Evolutionary conservation across 495 filamentous ascomycete genomes (phyloP).

Genomic region (Hyaloscypha bicolor): DNA sequence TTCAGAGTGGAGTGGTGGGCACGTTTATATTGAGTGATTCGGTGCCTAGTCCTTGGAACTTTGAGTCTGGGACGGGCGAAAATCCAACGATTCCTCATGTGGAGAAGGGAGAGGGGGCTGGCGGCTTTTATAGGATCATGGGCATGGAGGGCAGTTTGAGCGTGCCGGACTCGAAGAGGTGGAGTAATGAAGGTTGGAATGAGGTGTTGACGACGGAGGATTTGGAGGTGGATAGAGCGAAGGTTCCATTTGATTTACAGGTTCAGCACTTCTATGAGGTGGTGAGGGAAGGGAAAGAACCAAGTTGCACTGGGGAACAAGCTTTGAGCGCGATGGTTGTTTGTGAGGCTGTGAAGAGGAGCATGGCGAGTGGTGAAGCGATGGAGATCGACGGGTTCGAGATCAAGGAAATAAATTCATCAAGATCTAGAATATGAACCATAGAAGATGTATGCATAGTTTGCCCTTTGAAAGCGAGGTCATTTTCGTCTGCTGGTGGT

Average conservation of each 20-base stretch:
- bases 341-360: conserved; percentile 45
- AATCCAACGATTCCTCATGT: conserved; percentile 53
- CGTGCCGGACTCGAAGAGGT: conserved; percentile 57
- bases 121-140: conserved; percentile 59
- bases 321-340: conserved; percentile 48
- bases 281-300: conserved; percentile 44
- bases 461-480: too few relatives aligned
- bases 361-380: conserved; percentile 39
- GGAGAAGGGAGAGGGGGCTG: conserved; percentile 28
- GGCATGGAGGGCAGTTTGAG: conserved; percentile 55
- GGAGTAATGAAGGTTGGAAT: conserved; percentile 45
- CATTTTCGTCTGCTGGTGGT: too few relatives aligned
- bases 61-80: conserved; percentile 60
- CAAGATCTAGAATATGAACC: not conserved
- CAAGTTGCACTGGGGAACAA: conserved; percentile 49
- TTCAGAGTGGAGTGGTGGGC: conserved; percentile 58
- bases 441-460: not conserved
- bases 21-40: conserved; percentile 59
- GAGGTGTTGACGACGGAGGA: conserved; percentile 32
- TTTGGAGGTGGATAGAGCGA: conserved; percentile 41
- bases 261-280: conserved; percentile 58
- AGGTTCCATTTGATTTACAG: conserved; percentile 56
- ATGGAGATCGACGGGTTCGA: conserved; percentile 25
- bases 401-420: conserved; percentile 4
- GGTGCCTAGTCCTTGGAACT: conserved; percentile 53